phyloP scores from a whole-genome alignment of 1,139 yeast species.

The Taphrina betulina region DNA sequence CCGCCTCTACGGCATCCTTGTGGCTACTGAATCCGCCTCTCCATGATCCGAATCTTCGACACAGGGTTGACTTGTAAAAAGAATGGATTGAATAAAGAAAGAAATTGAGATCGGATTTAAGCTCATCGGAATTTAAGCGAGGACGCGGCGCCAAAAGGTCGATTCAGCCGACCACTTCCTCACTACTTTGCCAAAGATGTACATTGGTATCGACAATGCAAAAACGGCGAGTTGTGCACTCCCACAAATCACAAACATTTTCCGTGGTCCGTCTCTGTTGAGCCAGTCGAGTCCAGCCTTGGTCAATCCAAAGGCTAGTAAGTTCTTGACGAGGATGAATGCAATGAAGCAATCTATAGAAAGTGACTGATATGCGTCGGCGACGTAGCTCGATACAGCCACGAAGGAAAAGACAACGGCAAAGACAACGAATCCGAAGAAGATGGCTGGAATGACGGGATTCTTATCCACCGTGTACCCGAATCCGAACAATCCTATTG shows the following conservation, averaged over 20 bases:
- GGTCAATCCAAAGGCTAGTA: conserved; percentile 37
- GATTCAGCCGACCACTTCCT: conserved; percentile 31
- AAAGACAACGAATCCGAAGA: conserved; percentile 37
- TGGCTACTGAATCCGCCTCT: too few species aligned
- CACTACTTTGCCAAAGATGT: conserved; percentile 36
- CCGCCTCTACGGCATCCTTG: too few species aligned
- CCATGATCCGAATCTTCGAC: too few species aligned
- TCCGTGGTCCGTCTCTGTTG: conserved; percentile 32
- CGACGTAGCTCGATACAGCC: conserved; percentile 37
- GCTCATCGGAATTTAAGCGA: neutral
- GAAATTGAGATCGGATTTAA: too few species aligned
- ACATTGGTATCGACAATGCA: conserved; percentile 34
- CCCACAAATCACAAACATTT: conserved; percentile 36
- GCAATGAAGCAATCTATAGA: conserved; percentile 37
- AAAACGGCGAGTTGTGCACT: conserved; percentile 37
- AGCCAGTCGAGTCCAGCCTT: conserved; percentile 37
- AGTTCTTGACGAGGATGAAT: conserved; percentile 37
- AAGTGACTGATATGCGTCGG: conserved; percentile 37
- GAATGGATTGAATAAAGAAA: too few species aligned
- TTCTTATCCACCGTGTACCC: conserved; percentile 49
- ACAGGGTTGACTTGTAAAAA: too few species aligned
- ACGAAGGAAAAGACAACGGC: conserved; percentile 38
- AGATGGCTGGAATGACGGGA: conserved; percentile 35
- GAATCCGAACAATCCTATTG: conserved; percentile 53
- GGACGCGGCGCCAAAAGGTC: conserved; percentile 19